A percentile compares a stretch with the other conserved stretches of the same genome.
phyloP scores from a whole-genome alignment of 2,329 filamentous ascomycete genomes.

The Stemphylium beticola region DNA sequence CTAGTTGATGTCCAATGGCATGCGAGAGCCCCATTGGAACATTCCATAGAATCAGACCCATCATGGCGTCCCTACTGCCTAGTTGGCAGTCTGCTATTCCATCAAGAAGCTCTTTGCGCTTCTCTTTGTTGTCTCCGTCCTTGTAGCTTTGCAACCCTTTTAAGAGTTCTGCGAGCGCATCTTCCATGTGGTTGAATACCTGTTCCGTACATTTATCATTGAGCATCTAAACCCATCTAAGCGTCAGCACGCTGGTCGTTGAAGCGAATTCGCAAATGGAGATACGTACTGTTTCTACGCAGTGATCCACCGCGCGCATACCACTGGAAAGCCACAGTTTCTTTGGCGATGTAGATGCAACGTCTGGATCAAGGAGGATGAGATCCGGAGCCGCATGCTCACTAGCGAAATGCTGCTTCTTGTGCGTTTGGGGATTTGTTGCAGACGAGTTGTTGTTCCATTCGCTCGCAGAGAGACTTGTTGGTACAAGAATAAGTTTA shows the following conservation, averaged over 20 bases:
- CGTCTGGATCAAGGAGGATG: conserved; percentile 31
- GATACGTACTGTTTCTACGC: conserved; percentile 30
- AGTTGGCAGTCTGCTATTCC: conserved; percentile 31
- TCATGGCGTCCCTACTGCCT: conserved; percentile 29
- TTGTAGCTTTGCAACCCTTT: conserved; percentile 26
- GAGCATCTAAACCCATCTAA: conserved; percentile 11
- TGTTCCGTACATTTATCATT: conserved; percentile 20
- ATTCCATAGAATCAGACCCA: conserved; percentile 23
- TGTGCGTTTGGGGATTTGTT: conserved; percentile 25
- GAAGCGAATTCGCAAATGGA: background rate
- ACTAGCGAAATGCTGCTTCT: conserved; percentile 36
- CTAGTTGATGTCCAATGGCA: conserved; percentile 31
- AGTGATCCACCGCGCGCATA: conserved; percentile 39
- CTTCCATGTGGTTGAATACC: conserved; percentile 25
- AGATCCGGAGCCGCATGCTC: conserved; percentile 25
- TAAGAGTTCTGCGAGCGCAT: conserved; percentile 28
- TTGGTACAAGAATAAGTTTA: conserved; percentile 31
- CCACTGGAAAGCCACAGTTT: conserved; percentile 36
- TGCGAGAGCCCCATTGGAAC: conserved; percentile 30
- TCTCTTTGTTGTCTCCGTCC: conserved; percentile 19
- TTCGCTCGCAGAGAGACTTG: conserved; percentile 34
- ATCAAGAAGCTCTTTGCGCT: conserved; percentile 17
- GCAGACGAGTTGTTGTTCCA: conserved; percentile 32
- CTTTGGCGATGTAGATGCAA: conserved; percentile 32
- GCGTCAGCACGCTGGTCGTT: background rate